Percentiles rank a stretch among this genome's conserved stretches.
Conservation (phyloP, 306 rosid genomes). For the Lathyrus tuberosus region DNA sequence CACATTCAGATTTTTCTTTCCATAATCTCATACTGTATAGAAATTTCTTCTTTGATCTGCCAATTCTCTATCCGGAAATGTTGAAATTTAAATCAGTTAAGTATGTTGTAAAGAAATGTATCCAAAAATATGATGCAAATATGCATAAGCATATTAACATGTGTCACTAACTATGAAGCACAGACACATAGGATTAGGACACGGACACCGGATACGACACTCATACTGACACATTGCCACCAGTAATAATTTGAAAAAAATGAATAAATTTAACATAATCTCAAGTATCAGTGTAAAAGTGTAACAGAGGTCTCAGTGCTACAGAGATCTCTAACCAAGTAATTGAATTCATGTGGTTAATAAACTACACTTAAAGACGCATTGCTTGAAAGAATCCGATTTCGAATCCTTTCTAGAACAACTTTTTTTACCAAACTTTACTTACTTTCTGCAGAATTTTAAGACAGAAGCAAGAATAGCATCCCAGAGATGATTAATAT, state of each 20-base stretch:
- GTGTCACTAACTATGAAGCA: not conserved
- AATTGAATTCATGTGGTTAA: not conserved
- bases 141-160: not conserved
- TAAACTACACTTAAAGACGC: not conserved
- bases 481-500: not conserved
- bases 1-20: constrained; percentile 34
- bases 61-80: constrained; percentile 24
- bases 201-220: too few relatives aligned
- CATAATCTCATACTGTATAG: constrained; percentile 23
- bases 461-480: not conserved
- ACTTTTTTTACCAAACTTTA: not conserved
- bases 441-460: not conserved
- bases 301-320: too few relatives aligned
- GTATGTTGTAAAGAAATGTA: not conserved
- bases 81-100: constrained; percentile 29
- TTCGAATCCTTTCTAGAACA: not conserved
- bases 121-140: not conserved
- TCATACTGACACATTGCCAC: too few relatives aligned
- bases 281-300: too few relatives aligned
- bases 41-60: constrained; percentile 11
- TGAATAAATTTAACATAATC: too few relatives aligned
- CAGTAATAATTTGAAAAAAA: too few relatives aligned
- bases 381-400: not conserved
- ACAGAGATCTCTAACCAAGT: not conserved
- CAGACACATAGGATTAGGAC: too few relatives aligned